These are phyloP conservation scores for Kwoniella sp. DNA, from an alignment of 768 basidiomycete species.

Conservation along the genomic window DNA sequence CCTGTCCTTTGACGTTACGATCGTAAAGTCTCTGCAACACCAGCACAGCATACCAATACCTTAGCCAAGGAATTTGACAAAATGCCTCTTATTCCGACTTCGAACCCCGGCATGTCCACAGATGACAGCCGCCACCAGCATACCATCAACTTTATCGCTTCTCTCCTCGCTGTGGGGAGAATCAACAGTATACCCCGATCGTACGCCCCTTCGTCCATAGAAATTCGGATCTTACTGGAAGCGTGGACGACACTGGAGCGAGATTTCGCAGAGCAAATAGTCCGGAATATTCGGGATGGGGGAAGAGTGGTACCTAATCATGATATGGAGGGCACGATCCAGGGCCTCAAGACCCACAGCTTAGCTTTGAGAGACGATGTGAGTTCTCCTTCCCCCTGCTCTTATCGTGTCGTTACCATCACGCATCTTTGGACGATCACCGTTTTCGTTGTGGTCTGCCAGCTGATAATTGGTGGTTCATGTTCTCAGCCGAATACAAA, in stretches of 20 bases:
- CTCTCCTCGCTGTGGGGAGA: neutral
- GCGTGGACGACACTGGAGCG: neutral
- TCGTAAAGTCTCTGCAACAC: too few species aligned
- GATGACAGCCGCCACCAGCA: slow-evolving; percentile 1
- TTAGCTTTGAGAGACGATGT: slow-evolving; percentile 23
- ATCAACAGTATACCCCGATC: slow-evolving; percentile 1
- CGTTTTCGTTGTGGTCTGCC: neutral
- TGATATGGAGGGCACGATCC: slow-evolving; percentile 14
- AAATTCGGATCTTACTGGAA: neutral
- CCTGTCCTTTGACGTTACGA: too few species aligned
- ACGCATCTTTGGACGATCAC: too few species aligned
- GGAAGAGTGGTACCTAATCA: neutral
- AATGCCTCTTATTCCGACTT: neutral
- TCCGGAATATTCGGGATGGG: neutral
- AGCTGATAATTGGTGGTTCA: neutral
- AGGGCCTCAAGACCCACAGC: slow-evolving; percentile 25
- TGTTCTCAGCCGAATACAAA: neutral
- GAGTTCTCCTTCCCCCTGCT: too few species aligned
- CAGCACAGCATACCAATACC: too few species aligned
- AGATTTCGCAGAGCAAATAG: neutral
- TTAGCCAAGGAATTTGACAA: neutral
- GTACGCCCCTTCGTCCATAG: neutral
- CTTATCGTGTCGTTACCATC: too few species aligned
- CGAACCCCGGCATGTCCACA: neutral
- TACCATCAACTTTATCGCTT: slow-evolving; percentile 10